Evolutionary conservation across 140 eudicot species (phyloP).

Genomic region (Erigeron philadelphicus): DNA sequence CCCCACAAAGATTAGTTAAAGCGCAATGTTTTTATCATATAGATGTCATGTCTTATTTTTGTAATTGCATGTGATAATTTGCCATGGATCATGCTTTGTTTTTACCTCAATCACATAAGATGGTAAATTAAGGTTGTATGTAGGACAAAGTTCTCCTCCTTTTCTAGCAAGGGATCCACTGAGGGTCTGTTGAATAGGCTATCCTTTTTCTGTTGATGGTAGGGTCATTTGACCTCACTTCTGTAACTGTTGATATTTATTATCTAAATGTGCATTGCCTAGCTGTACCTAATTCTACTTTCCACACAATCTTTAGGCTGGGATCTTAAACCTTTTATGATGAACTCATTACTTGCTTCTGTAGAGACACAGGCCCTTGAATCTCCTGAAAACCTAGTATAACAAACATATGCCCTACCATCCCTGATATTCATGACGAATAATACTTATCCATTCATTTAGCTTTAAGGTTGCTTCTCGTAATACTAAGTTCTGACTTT

Average conservation of each 20-base stretch:
- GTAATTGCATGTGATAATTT: slow-evolving; percentile 21
- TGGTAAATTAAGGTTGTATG: slow-evolving; percentile 15
- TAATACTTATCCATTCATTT: not conserved
- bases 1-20: slow-evolving; percentile 9
- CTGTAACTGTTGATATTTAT: not conserved
- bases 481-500: not conserved
- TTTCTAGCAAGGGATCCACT: slow-evolving; percentile 8
- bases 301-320: not conserved
- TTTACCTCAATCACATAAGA: slow-evolving; percentile 15
- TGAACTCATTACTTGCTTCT: slow-evolving; percentile 15
- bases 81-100: slow-evolving; percentile 20
- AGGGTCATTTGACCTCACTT: slow-evolving; percentile 19
- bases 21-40: slow-evolving; percentile 12
- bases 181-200: not conserved
- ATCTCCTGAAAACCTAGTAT: not conserved
- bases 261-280: slow-evolving; percentile 4
- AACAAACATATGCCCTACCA: slow-evolving; percentile 6
- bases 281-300: not conserved
- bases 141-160: not conserved
- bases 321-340: not conserved
- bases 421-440: not conserved
- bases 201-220: not conserved
- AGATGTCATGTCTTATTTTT: slow-evolving; percentile 21
- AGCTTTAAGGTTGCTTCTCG: slow-evolving; percentile 2
- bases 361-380: slow-evolving; percentile 11